A percentile compares a stretch with the other conserved stretches of the same genome.
Conservation (phyloP, 208 protist genomes). For the Acanthamoeba lenticulata region DNA sequence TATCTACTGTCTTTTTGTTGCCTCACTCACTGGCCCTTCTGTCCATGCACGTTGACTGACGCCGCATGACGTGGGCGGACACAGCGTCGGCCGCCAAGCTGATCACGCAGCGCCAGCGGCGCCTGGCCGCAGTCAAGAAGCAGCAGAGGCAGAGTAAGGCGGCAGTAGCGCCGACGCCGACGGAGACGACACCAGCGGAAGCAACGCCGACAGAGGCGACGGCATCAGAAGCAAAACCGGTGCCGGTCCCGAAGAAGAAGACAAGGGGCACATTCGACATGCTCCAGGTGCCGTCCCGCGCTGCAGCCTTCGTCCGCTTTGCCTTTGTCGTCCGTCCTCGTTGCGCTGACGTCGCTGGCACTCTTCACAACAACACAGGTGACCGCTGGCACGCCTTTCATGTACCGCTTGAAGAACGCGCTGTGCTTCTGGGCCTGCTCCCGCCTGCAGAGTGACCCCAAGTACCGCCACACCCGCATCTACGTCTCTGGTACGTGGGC, state of each 20-base stretch:
- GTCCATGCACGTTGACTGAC: background rate
- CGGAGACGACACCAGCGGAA: background rate
- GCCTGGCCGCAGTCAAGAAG: background rate
- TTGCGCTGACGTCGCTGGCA: too few relatives aligned
- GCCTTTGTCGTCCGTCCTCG: too few relatives aligned
- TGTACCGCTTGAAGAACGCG: constrained; percentile 20
- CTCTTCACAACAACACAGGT: background rate
- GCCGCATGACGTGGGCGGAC: background rate
- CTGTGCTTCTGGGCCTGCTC: constrained; percentile 33
- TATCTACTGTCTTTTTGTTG: too few relatives aligned
- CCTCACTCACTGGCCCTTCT: too few relatives aligned
- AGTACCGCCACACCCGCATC: background rate
- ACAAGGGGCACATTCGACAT: background rate
- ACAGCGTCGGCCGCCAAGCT: constrained; percentile 39
- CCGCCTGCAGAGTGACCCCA: background rate
- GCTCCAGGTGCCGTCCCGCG: background rate
- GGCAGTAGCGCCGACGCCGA: background rate
- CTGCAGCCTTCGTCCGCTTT: background rate
- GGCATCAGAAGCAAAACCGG: background rate
- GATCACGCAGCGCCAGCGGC: constrained; percentile 3
- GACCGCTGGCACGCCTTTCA: constrained; percentile 44
- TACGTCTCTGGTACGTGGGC: background rate
- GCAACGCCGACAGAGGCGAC: background rate
- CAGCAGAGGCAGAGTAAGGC: background rate
- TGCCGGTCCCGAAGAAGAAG: background rate